phyloP scores from a whole-genome alignment of 805 yeast genomes.

The Cyberlindnera xylosilytica region DNA sequence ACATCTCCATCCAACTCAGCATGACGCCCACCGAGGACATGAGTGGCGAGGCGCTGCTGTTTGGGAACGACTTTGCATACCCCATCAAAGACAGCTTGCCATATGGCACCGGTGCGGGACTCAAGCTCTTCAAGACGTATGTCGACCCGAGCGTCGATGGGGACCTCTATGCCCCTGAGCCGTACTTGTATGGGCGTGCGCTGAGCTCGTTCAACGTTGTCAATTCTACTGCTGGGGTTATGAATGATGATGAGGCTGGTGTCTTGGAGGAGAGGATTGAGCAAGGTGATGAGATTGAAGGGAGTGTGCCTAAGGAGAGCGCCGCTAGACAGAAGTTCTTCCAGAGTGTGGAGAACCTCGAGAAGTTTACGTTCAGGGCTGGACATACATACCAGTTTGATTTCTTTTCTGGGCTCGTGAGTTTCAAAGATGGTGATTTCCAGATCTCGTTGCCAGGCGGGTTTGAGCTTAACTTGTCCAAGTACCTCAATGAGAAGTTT shows the following conservation, averaged over 20 bases:
- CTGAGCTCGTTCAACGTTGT: constrained; percentile 54
- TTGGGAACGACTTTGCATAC: constrained; percentile 66
- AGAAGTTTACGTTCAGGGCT: constrained; percentile 38
- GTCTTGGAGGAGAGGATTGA: constrained; percentile 22
- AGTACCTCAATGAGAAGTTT: constrained; percentile 41
- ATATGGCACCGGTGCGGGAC: constrained; percentile 49
- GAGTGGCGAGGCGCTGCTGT: constrained; percentile 52
- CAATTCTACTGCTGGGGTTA: constrained; percentile 21
- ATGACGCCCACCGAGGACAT: constrained; percentile 41
- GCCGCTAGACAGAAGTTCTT: constrained; percentile 44
- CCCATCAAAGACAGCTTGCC: constrained; percentile 61
- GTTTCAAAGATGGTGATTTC: constrained; percentile 47
- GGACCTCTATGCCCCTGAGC: constrained; percentile 57
- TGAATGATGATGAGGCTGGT: constrained; percentile 11
- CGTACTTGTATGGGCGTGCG: constrained; percentile 61
- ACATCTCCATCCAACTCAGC: constrained; percentile 35
- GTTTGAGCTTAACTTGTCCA: constrained; percentile 40
- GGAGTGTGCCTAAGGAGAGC: constrained; percentile 31
- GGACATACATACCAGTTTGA: constrained; percentile 42
- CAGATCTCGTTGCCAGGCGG: constrained; percentile 54
- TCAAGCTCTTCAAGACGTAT: constrained; percentile 51
- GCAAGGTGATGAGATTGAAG: constrained; percentile 15
- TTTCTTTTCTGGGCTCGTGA: constrained; percentile 53
- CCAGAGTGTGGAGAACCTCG: constrained; percentile 36
- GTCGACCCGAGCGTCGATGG: constrained; percentile 66